These are phyloP conservation scores for Pseudogymnoascus sp. DNA, from an alignment of 2,329 filamentous ascomycete species.

Conservation along the genomic window DNA sequence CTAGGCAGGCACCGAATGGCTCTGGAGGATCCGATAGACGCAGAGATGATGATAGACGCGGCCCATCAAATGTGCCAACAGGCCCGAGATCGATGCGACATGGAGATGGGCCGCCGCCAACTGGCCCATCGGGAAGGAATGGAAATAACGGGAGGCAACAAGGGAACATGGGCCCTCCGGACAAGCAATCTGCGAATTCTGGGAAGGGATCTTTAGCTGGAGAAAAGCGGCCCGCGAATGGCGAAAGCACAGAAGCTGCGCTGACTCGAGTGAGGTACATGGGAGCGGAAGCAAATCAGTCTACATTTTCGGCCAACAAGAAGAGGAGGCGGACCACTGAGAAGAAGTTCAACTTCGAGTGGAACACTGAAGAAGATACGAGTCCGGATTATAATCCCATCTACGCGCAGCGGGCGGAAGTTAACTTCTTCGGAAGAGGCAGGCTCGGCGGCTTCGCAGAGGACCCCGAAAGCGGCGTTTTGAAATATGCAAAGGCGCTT, in stretches of 20 bases:
- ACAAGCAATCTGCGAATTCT: constrained; percentile 20
- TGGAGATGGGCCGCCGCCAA: constrained; percentile 32
- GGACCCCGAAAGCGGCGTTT: constrained; percentile 45
- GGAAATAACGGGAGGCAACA: constrained; percentile 18
- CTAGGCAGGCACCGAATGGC: constrained; percentile 17
- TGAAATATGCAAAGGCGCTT: constrained; percentile 58
- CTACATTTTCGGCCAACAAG: constrained; percentile 89
- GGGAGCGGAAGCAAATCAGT: constrained; percentile 78
- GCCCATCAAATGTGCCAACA: constrained; percentile 46
- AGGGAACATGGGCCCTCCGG: constrained; percentile 23
- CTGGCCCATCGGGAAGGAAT: constrained; percentile 38
- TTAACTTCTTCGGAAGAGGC: constrained; percentile 61
- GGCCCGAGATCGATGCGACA: constrained; percentile 62
- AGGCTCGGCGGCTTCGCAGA: constrained; percentile 58
- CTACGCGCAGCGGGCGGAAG: constrained; percentile 59
- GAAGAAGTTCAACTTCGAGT: constrained; percentile 98
- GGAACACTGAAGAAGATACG: constrained; percentile 92
- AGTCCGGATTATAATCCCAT: constrained; percentile 74
- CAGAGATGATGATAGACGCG: constrained; percentile 21
- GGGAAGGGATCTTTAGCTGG: constrained; percentile 27
- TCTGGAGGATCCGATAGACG: constrained; percentile 18
- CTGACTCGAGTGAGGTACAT: constrained; percentile 78
- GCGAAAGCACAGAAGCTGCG: constrained; percentile 61
- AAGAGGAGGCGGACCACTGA: constrained; percentile 88
- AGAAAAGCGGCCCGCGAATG: constrained; percentile 29